Percentiles rank a stretch among this genome's conserved stretches.
Conservation (phyloP, 2,329 filamentous ascomycete genomes). For the Hymenoscyphus albidus region DNA sequence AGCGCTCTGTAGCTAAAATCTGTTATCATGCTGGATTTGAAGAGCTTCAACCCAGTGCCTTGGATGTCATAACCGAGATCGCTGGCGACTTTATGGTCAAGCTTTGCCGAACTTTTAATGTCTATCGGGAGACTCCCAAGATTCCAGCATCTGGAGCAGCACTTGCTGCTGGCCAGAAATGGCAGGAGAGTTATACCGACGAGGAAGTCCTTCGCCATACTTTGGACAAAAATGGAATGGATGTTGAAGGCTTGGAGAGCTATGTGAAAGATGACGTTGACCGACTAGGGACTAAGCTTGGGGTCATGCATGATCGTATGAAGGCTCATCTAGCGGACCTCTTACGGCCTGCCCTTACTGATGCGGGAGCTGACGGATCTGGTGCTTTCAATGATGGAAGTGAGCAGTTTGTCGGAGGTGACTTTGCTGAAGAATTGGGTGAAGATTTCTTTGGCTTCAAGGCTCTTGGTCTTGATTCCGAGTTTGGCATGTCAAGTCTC, state of each 20-base stretch:
- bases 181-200: conserved; percentile 67
- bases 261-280: conserved; percentile 96
- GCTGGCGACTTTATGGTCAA: conserved; percentile 88
- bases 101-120: conserved; percentile 71
- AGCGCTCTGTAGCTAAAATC: conserved; percentile 88
- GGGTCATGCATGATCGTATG: conserved; percentile 88
- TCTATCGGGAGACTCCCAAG: conserved; percentile 81
- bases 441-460: conserved; percentile 99
- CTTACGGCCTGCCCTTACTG: conserved; percentile 80
- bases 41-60: conserved; percentile 89
- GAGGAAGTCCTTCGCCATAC: conserved; percentile 88
- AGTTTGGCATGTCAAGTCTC: conserved; percentile 82
- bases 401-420: conserved; percentile 92
- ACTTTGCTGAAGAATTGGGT: conserved; percentile 95
- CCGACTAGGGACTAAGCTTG: conserved; percentile 72
- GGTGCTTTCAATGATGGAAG: conserved; percentile 94
- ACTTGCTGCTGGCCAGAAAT: conserved; percentile 39
- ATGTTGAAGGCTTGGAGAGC: conserved; percentile 73
- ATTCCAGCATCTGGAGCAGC: conserved; percentile 49
- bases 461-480: conserved; percentile 84
- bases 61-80: conserved; percentile 86
- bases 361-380: conserved; percentile 77
- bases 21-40: conserved; percentile 97
- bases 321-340: conserved; percentile 90
- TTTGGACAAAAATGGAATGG: conserved; percentile 77